Evolutionary conservation across 2,329 filamentous ascomycete species (phyloP).

Genomic region (Ophiostoma sp.): DNA sequence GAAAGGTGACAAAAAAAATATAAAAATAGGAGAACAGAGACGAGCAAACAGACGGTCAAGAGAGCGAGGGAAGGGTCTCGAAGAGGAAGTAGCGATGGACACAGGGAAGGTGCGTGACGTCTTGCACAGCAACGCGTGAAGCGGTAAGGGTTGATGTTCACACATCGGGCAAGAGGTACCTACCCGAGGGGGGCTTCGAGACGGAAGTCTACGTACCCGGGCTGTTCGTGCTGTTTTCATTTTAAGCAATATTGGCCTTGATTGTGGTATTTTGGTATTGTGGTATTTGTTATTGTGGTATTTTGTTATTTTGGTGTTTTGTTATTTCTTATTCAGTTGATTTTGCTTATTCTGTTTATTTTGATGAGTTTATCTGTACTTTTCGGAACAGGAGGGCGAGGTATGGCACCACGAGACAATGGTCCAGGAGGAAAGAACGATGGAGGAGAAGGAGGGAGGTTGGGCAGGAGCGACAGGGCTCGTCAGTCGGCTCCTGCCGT

Average conservation of each 20-base stretch:
- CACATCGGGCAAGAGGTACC: too few species aligned
- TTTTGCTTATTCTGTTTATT: neutral
- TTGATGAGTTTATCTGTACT: neutral
- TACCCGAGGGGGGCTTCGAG: too few species aligned
- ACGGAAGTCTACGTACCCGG: too few species aligned
- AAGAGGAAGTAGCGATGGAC: neutral
- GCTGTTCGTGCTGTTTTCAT: too few species aligned
- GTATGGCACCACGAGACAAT: neutral
- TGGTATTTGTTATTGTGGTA: too few species aligned
- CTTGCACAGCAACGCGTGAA: neutral
- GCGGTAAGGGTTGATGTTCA: neutral
- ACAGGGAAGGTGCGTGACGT: neutral
- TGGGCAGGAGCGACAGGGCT: neutral
- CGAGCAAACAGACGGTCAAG: neutral
- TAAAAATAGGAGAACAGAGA: neutral
- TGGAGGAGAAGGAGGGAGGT: neutral
- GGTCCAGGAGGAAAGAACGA: neutral
- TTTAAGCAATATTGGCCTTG: too few species aligned
- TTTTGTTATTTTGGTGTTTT: too few species aligned
- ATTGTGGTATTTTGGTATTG: too few species aligned
- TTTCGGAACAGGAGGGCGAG: too few species aligned
- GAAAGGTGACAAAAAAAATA: slow-evolving; percentile 1
- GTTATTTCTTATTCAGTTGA: too few species aligned
- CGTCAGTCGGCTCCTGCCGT: neutral
- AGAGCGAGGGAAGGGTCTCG: neutral